These are phyloP conservation scores for Colletotrichum abscissum DNA, from an alignment of 2,329 filamentous ascomycete genomes.

Conservation along the genomic window DNA sequence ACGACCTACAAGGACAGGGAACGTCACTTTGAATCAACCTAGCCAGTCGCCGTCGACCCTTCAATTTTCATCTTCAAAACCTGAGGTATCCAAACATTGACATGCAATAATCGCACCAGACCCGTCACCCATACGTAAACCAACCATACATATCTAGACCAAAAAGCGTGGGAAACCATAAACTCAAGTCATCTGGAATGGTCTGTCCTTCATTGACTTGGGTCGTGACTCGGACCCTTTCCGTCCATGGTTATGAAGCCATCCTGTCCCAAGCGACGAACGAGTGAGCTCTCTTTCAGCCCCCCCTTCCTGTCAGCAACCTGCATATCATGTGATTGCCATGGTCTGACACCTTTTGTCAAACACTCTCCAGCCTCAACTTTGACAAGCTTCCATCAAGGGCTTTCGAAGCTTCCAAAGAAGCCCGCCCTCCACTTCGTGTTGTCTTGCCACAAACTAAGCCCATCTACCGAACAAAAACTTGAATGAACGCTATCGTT, in stretches of 20 bases:
- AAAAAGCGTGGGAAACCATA: background rate
- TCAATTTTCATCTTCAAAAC: background rate
- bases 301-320: background rate
- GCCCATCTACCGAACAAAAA: background rate
- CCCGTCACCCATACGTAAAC: background rate
- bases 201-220: background rate
- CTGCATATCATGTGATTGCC: background rate
- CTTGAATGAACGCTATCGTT: background rate
- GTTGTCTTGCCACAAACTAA: conserved; percentile 15
- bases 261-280: background rate
- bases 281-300: background rate
- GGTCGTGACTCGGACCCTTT: background rate
- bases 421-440: background rate
- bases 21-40: background rate
- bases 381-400: conserved; percentile 16
- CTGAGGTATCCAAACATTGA: background rate
- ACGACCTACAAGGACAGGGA: background rate
- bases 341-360: background rate
- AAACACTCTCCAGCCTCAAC: background rate
- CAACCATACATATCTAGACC: background rate
- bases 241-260: background rate
- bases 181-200: background rate
- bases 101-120: background rate
- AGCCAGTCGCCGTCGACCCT: background rate
- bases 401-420: conserved; percentile 1